Percentiles rank a stretch among this genome's conserved stretches.
Evolutionary conservation across 495 filamentous ascomycete species (phyloP).

Genomic region (Barbatosphaeria neglecta): DNA sequence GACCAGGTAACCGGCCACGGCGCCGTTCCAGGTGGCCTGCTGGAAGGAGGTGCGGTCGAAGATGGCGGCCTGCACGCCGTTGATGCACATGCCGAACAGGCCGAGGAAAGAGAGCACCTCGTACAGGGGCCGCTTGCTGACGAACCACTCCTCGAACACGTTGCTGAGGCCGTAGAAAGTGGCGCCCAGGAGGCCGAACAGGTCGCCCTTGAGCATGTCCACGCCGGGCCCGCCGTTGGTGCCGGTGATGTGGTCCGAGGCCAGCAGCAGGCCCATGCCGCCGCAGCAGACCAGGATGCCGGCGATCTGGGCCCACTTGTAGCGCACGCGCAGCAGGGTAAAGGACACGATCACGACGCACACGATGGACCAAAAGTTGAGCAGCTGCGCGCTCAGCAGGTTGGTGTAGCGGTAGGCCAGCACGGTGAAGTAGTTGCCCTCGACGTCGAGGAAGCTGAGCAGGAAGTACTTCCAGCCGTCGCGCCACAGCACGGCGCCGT

Average conservation of each 20-base stretch:
- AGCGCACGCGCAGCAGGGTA: constrained; percentile 71
- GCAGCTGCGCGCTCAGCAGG: constrained; percentile 80
- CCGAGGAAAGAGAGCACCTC: constrained; percentile 88
- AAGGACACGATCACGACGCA: constrained; percentile 82
- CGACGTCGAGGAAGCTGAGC: constrained; percentile 81
- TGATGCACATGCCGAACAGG: constrained; percentile 83
- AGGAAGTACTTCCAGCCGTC: constrained; percentile 94
- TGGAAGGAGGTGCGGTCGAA: constrained; percentile 71
- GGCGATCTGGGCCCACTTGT: constrained; percentile 67
- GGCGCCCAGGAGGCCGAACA: constrained; percentile 81
- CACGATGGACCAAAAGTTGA: constrained; percentile 98
- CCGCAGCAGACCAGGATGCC: constrained; percentile 88
- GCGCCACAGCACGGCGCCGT: constrained; percentile 45
- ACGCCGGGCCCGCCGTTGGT: constrained; percentile 47
- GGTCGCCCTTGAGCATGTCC: constrained; percentile 81
- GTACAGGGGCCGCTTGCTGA: constrained; percentile 74
- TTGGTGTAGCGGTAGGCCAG: constrained; percentile 89
- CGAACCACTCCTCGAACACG: constrained; percentile 84
- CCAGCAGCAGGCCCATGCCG: constrained; percentile 82
- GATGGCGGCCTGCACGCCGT: constrained; percentile 78
- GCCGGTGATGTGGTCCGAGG: constrained; percentile 71
- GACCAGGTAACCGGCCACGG: constrained; percentile 67
- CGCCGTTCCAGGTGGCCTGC: constrained; percentile 52
- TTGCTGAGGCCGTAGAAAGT: constrained; percentile 89
- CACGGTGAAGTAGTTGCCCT: constrained; percentile 96